Evolutionary conservation across 1,139 yeast species (phyloP), one percentile per base, ranked within the genome.

Genomic region (Diutina scorzettiae): DNA sequence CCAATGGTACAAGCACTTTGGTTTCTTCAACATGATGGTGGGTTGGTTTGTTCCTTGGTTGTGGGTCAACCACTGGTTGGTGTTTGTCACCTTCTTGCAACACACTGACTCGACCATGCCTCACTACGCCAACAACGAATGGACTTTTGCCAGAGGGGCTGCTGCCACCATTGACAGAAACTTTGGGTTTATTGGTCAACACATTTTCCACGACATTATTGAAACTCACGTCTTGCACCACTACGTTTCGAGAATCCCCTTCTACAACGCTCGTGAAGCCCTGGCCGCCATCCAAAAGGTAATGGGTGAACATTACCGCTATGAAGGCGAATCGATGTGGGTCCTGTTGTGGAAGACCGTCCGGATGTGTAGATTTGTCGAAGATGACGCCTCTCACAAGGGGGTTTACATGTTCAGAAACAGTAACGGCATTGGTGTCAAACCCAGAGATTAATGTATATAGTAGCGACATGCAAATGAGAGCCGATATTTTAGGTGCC

Each of bases 161-260:
- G 87, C 91, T 45, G 81, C 89, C 48, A 84, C 95, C 46, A 78
- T 84, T 51, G 95, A 84, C 63, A 75, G 95, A 58, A 77, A 83
- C 53, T 81, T 81, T 60, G 91, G 93, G 21, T 81, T 84, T 54
- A 66, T 84, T 49, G 95, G 95, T 44, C 76, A 75, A 58, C 77
- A 76, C 65, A 70, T 83, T 52, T 81, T 84, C 76, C 95, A 84
- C 60, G 94, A 83, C 57, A 84, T 84, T 54, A 82, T 84, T 53
- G 95, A 85, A 69, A 84, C 95, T 45, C 95, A 84, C 56, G 94
- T 84, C 43, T 72, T 81, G 55, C 95, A 84, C 64, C 95, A 84
- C 63, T 83, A 76, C 60, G 81, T 81, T 44, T 79, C 89, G 9
- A 72, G 94, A 62, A 82, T 84, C 50, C 95, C 95, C 43, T 84